phyloP scores from a whole-genome alignment of 2,329 filamentous ascomycete species.

The Alternaria brassicae region DNA sequence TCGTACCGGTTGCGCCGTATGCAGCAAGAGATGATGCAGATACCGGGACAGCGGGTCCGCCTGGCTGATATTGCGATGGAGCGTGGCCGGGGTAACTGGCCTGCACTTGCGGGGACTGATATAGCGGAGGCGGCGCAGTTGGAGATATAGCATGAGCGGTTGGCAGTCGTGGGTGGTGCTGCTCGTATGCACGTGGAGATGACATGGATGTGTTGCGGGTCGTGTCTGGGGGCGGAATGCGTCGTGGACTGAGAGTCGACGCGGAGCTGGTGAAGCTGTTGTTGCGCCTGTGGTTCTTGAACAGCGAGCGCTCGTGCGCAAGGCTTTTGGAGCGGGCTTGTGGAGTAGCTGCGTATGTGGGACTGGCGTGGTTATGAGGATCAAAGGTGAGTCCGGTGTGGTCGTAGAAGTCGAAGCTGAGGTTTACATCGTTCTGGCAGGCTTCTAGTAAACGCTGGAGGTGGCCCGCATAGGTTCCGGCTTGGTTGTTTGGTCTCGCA shows the following conservation, averaged over 20 bases:
- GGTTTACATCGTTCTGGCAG: constrained; percentile 29
- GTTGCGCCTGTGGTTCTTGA: constrained; percentile 12
- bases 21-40: constrained; percentile 4
- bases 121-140: constrained; percentile 2
- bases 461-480: constrained; percentile 37
- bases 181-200: constrained; percentile 12
- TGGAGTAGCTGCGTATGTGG: constrained; percentile 25
- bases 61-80: constrained; percentile 10
- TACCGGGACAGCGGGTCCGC: not conserved
- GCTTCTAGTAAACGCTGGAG: constrained; percentile 32
- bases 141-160: not conserved
- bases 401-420: constrained; percentile 43
- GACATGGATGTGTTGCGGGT: not conserved
- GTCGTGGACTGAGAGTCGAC: constrained; percentile 21
- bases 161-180: constrained; percentile 1
- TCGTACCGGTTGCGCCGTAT: not conserved
- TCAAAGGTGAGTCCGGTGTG: constrained; percentile 34
- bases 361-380: constrained; percentile 26
- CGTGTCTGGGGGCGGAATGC: constrained; percentile 13
- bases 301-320: constrained; percentile 1
- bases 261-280: constrained; percentile 27
- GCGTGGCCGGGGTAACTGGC: constrained; percentile 1
- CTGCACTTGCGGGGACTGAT: not conserved
- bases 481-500: constrained; percentile 24
- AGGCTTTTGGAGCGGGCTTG: constrained; percentile 18